Evolutionary conservation across 1,284 basidiomycete species (phyloP), one percentile per base, ranked within the genome.

Genomic region (Ceratobasidium sp.): DNA sequence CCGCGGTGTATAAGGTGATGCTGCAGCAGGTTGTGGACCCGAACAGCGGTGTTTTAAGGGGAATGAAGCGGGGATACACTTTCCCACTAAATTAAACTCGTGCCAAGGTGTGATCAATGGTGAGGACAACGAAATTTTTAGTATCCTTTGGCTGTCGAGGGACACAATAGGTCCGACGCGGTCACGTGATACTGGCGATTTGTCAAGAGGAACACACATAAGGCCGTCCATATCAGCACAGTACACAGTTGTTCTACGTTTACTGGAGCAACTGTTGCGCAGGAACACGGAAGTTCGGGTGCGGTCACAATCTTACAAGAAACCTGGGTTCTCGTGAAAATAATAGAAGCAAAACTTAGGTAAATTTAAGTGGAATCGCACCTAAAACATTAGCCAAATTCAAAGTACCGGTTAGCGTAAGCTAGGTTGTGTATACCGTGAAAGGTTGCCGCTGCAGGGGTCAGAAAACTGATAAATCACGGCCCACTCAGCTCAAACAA

Each of bases 371-470:
- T n/a, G 27, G 13, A 31, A 54, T 31, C 65, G 62, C 66, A 56
- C 78, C 77, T 3, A 76, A 76, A 19, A 76, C 68, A 37, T 74
- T 76, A 16, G 74, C 68, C 53, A 78, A n/a, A 63, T 77, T 77
- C 19, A 76, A 63, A 2, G 77, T 41, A 3, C 78, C 78, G 11
- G 76, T 76, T 2, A 78, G 49, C 0, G 76, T 74, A n/a, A 1
- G 77, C 78, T 31, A 79, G 76, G 29, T 76, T 78, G 0, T 75
- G 64, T 0, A 68, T 76, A 6, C 78, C 78, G 46, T 76, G 78
- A 19, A 79, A 59, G 31, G 77, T 76, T 0, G 65, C 77, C 2
- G 74, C 76, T 19, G 77, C 74, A 19, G 77, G 76, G 14, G 76
- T 76, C 22, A 77, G 76, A 46, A 79, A 61, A 64, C 76, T 77